These are phyloP conservation scores for Ustilago curta DNA, from an alignment of 1,284 basidiomycete genomes.

Conservation along the genomic window DNA sequence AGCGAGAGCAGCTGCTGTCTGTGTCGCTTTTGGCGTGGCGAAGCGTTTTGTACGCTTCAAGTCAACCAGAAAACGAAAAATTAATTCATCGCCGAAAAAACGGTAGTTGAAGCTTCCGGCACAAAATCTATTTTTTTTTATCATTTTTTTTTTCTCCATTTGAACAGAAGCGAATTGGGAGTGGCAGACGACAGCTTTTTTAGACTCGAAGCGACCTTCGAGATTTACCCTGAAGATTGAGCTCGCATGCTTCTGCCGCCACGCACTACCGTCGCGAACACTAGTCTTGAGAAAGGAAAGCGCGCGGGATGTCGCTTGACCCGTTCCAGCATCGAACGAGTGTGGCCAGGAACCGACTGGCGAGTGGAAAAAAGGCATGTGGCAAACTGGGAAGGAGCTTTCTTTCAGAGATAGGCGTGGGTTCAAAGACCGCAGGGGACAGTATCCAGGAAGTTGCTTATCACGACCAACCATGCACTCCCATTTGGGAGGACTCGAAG, in stretches of 20 bases:
- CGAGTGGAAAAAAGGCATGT: constrained; percentile 12
- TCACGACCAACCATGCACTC: constrained; percentile 6
- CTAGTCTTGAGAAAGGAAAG: not conserved
- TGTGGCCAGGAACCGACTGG: constrained; percentile 13
- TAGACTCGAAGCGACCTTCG: no score
- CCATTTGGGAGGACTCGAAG: not conserved
- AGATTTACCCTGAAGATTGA: no score
- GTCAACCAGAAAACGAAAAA: not conserved
- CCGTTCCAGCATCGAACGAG: constrained; percentile 7
- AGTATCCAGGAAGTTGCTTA: constrained; percentile 23
- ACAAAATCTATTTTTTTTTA: not conserved
- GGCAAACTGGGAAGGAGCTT: constrained; percentile 4
- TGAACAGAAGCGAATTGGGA: not conserved
- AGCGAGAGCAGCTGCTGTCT: not conserved
- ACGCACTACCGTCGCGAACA: no score
- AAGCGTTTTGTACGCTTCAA: not conserved
- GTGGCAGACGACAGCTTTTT: no score
- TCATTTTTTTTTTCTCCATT: not conserved
- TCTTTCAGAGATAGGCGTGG: constrained; percentile 8
- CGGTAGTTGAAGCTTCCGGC: not conserved
- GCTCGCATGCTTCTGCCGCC: not conserved
- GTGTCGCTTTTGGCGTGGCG: constrained; percentile 1
- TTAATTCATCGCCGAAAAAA: constrained; percentile 2
- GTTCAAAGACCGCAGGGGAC: not conserved
- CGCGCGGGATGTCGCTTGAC: constrained; percentile 9